Percentiles rank a stretch among this genome's conserved stretches.
These are phyloP conservation scores for Trypanosoma mega DNA, from an alignment of 208 protist genomes.

Conservation along the genomic window DNA sequence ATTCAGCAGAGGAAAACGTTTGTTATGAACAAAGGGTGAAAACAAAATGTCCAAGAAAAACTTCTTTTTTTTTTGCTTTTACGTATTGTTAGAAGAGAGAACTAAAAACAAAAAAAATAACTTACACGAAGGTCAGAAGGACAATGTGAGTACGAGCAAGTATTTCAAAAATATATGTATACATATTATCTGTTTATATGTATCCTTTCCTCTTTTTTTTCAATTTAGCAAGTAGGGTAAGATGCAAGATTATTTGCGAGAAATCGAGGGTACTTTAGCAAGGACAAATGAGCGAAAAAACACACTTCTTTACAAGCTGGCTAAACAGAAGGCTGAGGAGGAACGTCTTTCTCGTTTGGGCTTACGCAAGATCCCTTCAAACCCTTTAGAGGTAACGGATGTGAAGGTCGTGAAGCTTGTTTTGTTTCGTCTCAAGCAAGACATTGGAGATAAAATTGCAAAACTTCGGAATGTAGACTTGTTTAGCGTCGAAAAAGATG, in stretches of 20 bases:
- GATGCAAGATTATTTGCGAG: slow-evolving; percentile 78
- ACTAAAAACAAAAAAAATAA: no score
- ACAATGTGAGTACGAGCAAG: no score
- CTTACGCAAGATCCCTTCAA: slow-evolving; percentile 61
- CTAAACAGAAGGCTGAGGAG: slow-evolving; percentile 57
- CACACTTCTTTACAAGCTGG: slow-evolving; percentile 78
- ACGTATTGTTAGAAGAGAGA: neutral
- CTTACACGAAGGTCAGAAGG: no score
- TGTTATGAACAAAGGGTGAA: neutral
- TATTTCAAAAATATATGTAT: neutral
- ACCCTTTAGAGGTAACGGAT: slow-evolving; percentile 58
- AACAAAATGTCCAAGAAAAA: no score
- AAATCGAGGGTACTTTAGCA: slow-evolving; percentile 86
- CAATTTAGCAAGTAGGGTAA: slow-evolving; percentile 3
- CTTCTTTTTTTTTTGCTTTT: slow-evolving; percentile 10
- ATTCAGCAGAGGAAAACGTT: neutral
- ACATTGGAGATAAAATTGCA: slow-evolving; percentile 75
- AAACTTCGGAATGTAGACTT: slow-evolving; percentile 49
- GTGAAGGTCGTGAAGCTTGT: slow-evolving; percentile 65
- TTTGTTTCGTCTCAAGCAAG: slow-evolving; percentile 59
- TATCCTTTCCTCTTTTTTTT: slow-evolving; percentile 3
- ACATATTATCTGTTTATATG: neutral
- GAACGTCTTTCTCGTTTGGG: slow-evolving; percentile 55
- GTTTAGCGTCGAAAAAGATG: slow-evolving; percentile 72
- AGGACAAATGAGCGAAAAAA: slow-evolving; percentile 75